Evolutionary conservation across 305 asterid species (phyloP).

Genomic region (Fraxinus nigra): DNA sequence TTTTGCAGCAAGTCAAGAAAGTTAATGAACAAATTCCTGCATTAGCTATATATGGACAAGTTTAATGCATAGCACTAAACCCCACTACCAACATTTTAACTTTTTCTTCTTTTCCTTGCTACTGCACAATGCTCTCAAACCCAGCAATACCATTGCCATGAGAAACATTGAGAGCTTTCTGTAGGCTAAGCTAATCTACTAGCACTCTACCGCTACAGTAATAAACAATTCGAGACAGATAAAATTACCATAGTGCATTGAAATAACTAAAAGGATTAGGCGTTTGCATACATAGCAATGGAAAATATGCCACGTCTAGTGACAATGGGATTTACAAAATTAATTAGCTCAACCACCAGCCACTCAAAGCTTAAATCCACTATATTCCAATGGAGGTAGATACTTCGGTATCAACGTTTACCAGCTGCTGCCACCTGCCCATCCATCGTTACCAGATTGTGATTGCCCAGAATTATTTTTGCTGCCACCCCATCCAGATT

Average conservation of each 20-base stretch:
- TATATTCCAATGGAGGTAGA: background rate
- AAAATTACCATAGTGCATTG: background rate
- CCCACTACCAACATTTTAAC: background rate
- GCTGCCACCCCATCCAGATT: slow-evolving; percentile 52
- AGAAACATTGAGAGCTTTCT: background rate
- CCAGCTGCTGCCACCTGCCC: slow-evolving; percentile 8
- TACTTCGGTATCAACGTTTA: background rate
- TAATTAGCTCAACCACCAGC: slow-evolving; percentile 20
- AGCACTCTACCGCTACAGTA: background rate
- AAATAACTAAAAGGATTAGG: background rate
- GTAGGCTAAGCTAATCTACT: background rate
- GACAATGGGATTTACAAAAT: background rate
- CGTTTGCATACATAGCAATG: background rate
- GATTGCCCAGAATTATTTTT: slow-evolving; percentile 26
- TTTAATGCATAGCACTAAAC: background rate
- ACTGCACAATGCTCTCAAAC: background rate
- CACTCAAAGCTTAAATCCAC: slow-evolving; percentile 1
- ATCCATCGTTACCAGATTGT: slow-evolving; percentile 32
- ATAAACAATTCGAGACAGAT: background rate
- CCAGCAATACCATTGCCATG: background rate
- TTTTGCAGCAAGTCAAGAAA: background rate
- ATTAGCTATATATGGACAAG: background rate
- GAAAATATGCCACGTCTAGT: background rate
- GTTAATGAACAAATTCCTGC: background rate
- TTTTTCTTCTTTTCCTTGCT: background rate